phyloP scores from a whole-genome alignment of 2,329 filamentous ascomycete genomes.

The Fusarium sambucinum region DNA sequence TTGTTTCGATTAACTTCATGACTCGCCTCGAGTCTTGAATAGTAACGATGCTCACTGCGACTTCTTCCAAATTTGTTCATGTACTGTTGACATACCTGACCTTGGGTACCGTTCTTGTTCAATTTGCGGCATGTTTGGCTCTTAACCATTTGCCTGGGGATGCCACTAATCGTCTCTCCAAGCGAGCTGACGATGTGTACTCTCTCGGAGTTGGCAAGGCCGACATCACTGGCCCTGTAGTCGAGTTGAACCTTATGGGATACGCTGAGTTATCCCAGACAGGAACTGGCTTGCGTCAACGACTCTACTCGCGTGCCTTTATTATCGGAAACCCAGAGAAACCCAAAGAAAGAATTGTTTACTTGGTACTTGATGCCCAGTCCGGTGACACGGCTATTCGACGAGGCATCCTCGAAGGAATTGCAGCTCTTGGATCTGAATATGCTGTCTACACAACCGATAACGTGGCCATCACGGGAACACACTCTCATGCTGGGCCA shows the following conservation, averaged over 20 bases:
- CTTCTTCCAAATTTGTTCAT: neutral
- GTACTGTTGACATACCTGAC: neutral
- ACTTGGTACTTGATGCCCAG: neutral
- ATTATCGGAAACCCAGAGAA: neutral
- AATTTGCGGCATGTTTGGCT: neutral
- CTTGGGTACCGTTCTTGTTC: neutral
- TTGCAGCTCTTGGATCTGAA: conserved; percentile 1
- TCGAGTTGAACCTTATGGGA: conserved; percentile 22
- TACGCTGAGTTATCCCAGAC: conserved; percentile 5
- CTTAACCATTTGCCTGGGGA: neutral
- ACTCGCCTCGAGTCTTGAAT: neutral
- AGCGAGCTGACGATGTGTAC: neutral
- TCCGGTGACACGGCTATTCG: conserved; percentile 15
- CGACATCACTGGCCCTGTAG: conserved; percentile 13
- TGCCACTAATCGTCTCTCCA: rapidly evolving
- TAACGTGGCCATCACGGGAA: conserved; percentile 11
- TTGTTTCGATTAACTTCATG: neutral
- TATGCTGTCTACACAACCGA: neutral
- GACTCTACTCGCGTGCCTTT: conserved; percentile 4
- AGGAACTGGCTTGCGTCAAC: conserved; percentile 11
- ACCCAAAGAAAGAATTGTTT: neutral
- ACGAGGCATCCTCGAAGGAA: neutral
- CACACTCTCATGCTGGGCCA: conserved; percentile 1
- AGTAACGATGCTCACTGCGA: neutral
- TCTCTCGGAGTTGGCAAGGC: conserved; percentile 15